These are phyloP conservation scores for Neoboletus subvelutipes DNA, from an alignment of 768 basidiomycete genomes.

Conservation along the genomic window DNA sequence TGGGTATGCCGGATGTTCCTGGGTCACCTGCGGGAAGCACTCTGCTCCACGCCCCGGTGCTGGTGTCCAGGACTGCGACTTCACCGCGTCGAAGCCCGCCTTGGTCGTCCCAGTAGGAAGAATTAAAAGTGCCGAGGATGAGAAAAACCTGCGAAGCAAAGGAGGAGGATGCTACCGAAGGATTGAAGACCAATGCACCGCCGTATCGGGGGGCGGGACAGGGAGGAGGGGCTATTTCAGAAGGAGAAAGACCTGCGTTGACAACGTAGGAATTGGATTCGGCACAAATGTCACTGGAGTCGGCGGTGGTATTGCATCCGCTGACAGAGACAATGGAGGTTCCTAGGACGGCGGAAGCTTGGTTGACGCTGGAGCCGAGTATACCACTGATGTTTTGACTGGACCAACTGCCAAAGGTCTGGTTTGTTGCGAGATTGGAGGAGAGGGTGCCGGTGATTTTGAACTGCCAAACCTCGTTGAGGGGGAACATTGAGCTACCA, in stretches of 20 bases:
- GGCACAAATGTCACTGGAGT: conserved; percentile 51
- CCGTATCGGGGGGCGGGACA: conserved; percentile 70
- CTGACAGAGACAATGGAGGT: conserved; percentile 54
- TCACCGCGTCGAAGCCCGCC: conserved; percentile 64
- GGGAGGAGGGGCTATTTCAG: conserved; percentile 39
- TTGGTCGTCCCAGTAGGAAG: conserved; percentile 64
- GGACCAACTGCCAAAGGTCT: conserved; percentile 59
- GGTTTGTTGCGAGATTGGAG: conserved; percentile 54
- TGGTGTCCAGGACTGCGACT: conserved; percentile 65
- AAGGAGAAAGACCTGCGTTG: conserved; percentile 20
- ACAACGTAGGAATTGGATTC: conserved; percentile 57
- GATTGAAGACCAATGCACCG: conserved; percentile 59
- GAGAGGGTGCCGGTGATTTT: conserved; percentile 69
- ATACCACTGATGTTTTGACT: conserved; percentile 40
- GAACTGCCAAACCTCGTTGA: conserved; percentile 73
- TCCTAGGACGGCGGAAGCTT: conserved; percentile 58
- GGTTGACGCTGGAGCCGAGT: conserved; percentile 36
- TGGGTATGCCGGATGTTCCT: conserved; percentile 36
- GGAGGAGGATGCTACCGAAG: conserved; percentile 41
- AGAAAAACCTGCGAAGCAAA: conserved; percentile 68
- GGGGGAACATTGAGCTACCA: conserved; percentile 40
- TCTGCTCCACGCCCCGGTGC: conserved; percentile 67
- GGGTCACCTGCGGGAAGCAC: conserved; percentile 78
- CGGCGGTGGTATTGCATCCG: conserved; percentile 54
- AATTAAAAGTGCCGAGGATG: conserved; percentile 65